Evolutionary conservation across 768 basidiomycete genomes (phyloP), one percentile per base, ranked within the genome.

Genomic region (Podaxis pistillaris): DNA sequence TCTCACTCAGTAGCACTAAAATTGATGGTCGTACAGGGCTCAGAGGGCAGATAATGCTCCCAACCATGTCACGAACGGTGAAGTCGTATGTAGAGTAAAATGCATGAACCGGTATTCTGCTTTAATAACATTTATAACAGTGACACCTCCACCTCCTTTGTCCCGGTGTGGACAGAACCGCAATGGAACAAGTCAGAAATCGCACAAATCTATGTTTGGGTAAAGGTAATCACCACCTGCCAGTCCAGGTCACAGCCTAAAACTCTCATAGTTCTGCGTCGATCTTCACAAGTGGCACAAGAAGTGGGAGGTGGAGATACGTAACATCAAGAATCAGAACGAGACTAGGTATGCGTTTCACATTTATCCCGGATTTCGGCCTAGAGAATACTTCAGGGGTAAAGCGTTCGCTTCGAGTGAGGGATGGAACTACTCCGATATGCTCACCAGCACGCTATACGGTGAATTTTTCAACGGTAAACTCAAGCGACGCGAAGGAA

Each of bases 381-480:
- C 38, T 12, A 61, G 63, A 36, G 51, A 4, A 37, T 62, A 4
- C 36, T 64, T 8, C 53, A 86, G 86, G 56, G 75, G 74, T 19
- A 70, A 66, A 53, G 0, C 0, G 0, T 65, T 79, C 28, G 81
- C 82, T 0, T 12, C 50, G 0, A n/a, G 51, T 3, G 68, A 80
- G 64, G 84, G 83, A 5, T 86, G 82, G 77, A 62, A 74, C 1
- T 66, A 71, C 13, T 66, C 64, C 26, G 79, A 85, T 64, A 70
- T 89, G 24, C 36, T 81, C 37, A 72, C 72, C 12, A 72, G 74
- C 3, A 74, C 73, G 2, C 63, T 76, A 2, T 87, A 78, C 67
- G 76, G 77, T 1, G 47, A 68, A 5, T 68, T 85, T 22, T 72
- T 76, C 57, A 65, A 73, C 1, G 66, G 70, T 40, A 82, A 80